Base-by-base conservation (phyloP, 306 rosid species). In the Fragaria vesca region DNA sequence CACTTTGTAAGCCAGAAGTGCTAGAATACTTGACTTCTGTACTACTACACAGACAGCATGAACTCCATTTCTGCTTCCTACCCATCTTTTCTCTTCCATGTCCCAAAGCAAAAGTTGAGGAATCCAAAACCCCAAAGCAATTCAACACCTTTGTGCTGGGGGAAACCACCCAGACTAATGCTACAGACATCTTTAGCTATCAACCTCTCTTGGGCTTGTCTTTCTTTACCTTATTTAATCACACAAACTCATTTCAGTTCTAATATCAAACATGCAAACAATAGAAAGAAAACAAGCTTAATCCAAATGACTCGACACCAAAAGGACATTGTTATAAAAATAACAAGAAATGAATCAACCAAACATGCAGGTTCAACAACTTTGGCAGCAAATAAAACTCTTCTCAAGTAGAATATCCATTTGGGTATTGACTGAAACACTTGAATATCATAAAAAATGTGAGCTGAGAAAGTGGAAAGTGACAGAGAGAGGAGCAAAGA, bases 131-230 rank as follows among this genome's bases (percentile, higher is more conserved):
- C 79, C 96, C 86, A 21, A 47, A 63, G 75, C 76, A 86, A 58
- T 78, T 78, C 66, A 81, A 84, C 50, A 86, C 84, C 77, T 90
- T 91, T 46, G 82, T 83, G 76, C 77, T 72, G 57, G 89, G 85
- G 40, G 86, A 83, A 67, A 82, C 88, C 76, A 80, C 70, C 86
- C 92, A 67, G 28, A 79, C 26, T 69, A 85, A 83, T 75, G 90
- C 78, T 66, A 81, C 72, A 79, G 97, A 86, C 97, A 92, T 92
- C 84, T 74, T 76, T 81, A 73, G 51, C 40, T 4, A 36, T 5
- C 40, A 36, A 36, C 21, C 63, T 50, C 71, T 51, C 66, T 73
- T 36, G 12, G 67, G n/a, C 55, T 72, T 75, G 50, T 66, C 24
- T 36, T 43, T 54, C 68, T 76, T 77, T 55, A 74, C 71, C 67